Percentiles rank a stretch among this genome's conserved stretches.
Evolutionary conservation across 2,329 filamentous ascomycete genomes (phyloP).

Genomic region (Ascochyta koolunga): DNA sequence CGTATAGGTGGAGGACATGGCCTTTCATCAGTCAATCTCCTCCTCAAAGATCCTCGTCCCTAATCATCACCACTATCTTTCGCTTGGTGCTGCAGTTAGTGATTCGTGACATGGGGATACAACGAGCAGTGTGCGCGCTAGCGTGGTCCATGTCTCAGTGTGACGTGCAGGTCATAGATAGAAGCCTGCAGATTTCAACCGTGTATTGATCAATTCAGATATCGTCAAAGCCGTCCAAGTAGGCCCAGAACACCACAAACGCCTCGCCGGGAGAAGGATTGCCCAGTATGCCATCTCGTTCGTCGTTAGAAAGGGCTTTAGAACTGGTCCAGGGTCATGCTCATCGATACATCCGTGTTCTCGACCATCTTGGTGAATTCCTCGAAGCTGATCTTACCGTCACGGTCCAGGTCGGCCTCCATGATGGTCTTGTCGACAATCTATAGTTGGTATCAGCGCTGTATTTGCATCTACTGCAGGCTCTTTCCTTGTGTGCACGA

Average conservation of each 20-base stretch:
- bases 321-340: slow-evolving; percentile 68
- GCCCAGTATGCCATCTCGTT: slow-evolving; percentile 20
- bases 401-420: slow-evolving; percentile 94
- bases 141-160: neutral
- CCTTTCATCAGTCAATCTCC: too few species aligned
- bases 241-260: slow-evolving; percentile 38
- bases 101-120: neutral
- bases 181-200: slow-evolving; percentile 7
- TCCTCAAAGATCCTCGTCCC: too few species aligned
- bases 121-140: neutral
- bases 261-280: slow-evolving; percentile 37
- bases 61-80: neutral
- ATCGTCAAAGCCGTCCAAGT: slow-evolving; percentile 27
- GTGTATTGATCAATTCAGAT: slow-evolving; percentile 38
- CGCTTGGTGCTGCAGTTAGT: neutral
- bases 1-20: too few species aligned
- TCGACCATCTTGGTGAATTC: slow-evolving; percentile 99
- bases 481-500: slow-evolving; percentile 8
- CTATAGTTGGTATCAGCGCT: slow-evolving; percentile 47
- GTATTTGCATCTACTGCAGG: neutral
- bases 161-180: neutral
- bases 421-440: slow-evolving; percentile 99
- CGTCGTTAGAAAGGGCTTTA: slow-evolving; percentile 25
- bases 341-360: slow-evolving; percentile 77
- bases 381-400: slow-evolving; percentile 98